Evolutionary conservation across 768 basidiomycete genomes (phyloP), one percentile per base, ranked within the genome.

Genomic region (Basidioascus undulatus): DNA sequence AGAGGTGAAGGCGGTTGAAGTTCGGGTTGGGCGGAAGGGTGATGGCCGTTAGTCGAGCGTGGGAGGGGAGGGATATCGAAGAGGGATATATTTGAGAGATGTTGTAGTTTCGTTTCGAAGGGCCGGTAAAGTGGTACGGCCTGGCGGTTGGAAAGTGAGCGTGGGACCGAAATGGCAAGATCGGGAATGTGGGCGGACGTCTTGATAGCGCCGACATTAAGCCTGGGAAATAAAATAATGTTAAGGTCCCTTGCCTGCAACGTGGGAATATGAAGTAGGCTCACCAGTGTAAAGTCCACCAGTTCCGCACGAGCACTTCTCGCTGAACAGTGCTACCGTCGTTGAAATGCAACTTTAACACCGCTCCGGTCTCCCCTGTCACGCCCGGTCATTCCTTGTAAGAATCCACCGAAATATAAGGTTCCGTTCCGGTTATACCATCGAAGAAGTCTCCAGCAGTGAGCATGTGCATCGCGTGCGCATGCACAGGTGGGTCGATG

Each of bases 331-430:
- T 31, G 4, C 38, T 37, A 16, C 49, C 47, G 24, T 51, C 50
- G 24, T 47, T 45, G 31, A 48, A 51, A 21, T 44, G 27, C n/a
- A 50, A 62, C 40, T 46, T 59, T 53, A 59, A 69, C 63, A 62
- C 63, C 46, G 65, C 65, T 46, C 62, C 62, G 12, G 58, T 62
- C 13, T 61, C 57, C 15, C 66, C 66, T 70, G 40, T 13, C 43
- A 10, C 6, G 9, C 41, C 53, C 16, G 16, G 24, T 6, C 19
- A 23, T 30, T 28, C 18, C 32, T 32, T 36, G n/a, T 32, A 27
- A 15, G 25, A 23, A n/a, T 13, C 28, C n/a, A 26, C 35, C 13
- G 24, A 33, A 33, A 28, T n/a, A 23, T 23, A 16, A 42, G 23
- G 20, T 6, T 5, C 13, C 18, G 32, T 11, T 25, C 23, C n/a